Evolutionary conservation across 164 flowering plant genomes (phyloP), one percentile per base, ranked within the genome.

Genomic region (Euptelea pleiosperma): DNA sequence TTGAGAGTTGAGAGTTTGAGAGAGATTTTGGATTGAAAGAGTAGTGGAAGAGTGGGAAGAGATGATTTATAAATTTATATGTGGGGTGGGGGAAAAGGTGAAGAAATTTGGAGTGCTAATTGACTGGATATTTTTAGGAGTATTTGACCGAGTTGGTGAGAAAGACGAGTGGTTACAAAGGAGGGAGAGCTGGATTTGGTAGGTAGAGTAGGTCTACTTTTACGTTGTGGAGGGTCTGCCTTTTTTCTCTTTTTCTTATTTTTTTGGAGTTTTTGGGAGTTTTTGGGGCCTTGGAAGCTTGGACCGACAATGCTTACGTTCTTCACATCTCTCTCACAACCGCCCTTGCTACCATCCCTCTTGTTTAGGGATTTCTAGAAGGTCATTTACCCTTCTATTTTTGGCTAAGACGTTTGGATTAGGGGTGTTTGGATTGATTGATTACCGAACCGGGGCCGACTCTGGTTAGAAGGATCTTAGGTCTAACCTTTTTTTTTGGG

Each of bases 141-240:
- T 40, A 66, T 66, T 60, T 66, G 70, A 66, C 70, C 60, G 60
- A 46, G 70, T 66, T 60, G 70, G 60, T 60, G 64, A 60, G 64
- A 37, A 45, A 55, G 70, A 66, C 64, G 53, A 47, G 56, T 53
- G 55, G 70, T 60, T 60, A 50, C 42, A 55, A 47, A 52, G 45
- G 26, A n/a, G 40, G 26, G 52, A 18, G 43, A 28, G 45, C 46
- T 36, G 70, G 64, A 66, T 66, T 42, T 53, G 48, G 64, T 59
- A 59, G 69, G 64, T 58, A 66, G 60, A 64, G 64, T 58, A 59
- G 60, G 29, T 41, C 47, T 54, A 53, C 60, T 59, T 36, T 48
- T 49, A 36, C 67, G 60, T 56, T 25, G 37, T 15, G 25, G 4
- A 41, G 57, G 25, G 24, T 35, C 33, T 34, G 0, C n/a, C n/a